These are phyloP conservation scores for Paracorniculantispora psalliotae DNA, from an alignment of 2,329 filamentous ascomycete species.

Conservation along the genomic window DNA sequence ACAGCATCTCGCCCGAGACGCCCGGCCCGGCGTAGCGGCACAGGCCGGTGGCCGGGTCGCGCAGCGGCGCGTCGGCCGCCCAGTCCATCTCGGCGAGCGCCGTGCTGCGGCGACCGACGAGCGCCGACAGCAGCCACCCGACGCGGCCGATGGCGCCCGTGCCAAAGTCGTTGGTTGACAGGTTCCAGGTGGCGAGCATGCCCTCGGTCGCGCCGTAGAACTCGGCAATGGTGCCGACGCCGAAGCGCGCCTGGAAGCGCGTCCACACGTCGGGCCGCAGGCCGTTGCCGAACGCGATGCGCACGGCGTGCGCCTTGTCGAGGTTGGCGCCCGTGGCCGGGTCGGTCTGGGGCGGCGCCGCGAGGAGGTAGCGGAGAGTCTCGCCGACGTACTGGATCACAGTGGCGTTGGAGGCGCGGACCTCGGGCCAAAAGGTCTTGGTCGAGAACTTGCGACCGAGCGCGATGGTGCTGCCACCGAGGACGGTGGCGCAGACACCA, in stretches of 20 bases:
- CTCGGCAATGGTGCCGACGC: constrained; percentile 66
- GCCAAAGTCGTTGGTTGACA: constrained; percentile 65
- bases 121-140: constrained; percentile 57
- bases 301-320: constrained; percentile 67
- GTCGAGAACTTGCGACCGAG: constrained; percentile 76
- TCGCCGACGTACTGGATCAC: constrained; percentile 85
- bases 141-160: constrained; percentile 74
- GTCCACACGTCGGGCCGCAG: constrained; percentile 83
- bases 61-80: constrained; percentile 61
- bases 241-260: constrained; percentile 74
- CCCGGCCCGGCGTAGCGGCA: constrained; percentile 56
- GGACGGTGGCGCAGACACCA: constrained; percentile 58
- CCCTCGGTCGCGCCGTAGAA: constrained; percentile 80
- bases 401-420: constrained; percentile 64
- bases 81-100: constrained; percentile 67
- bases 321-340: constrained; percentile 60
- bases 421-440: constrained; percentile 72
- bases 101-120: constrained; percentile 43
- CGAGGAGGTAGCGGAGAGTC: constrained; percentile 75
- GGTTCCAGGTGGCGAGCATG: constrained; percentile 64
- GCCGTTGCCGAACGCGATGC: constrained; percentile 76
- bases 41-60: constrained; percentile 64
- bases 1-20: constrained; percentile 69
- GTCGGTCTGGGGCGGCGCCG: constrained; percentile 58
- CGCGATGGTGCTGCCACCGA: constrained; percentile 60